Percentiles rank a stretch among this genome's conserved stretches.
Conservation (phyloP, 768 basidiomycete genomes). For the Kwoniella dendrophila region DNA sequence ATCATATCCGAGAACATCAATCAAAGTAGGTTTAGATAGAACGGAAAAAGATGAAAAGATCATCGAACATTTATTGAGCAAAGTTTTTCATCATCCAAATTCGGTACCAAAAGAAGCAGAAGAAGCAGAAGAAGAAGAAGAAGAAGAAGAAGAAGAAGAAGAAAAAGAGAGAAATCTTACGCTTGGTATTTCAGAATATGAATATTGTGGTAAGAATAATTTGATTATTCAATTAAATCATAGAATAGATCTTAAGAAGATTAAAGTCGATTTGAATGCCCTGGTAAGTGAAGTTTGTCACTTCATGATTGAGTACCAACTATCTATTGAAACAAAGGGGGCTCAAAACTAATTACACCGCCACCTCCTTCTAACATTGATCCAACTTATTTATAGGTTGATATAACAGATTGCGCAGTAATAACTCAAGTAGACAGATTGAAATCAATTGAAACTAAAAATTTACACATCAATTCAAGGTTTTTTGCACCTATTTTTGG, state of each 20-base stretch:
- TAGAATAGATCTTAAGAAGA: slow-evolving; percentile 9
- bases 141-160: neutral
- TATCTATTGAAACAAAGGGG: neutral
- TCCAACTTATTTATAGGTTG: neutral
- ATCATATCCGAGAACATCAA: neutral
- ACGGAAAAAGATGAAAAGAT: neutral
- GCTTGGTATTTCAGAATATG: slow-evolving; percentile 15
- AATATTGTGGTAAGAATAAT: slow-evolving; percentile 10
- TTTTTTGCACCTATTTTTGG: slow-evolving; percentile 35
- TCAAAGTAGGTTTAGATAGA: neutral
- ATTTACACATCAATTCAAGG: slow-evolving; percentile 26
- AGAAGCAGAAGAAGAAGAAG: neutral
- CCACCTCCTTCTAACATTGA: neutral
- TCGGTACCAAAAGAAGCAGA: neutral
- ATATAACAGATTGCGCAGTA: slow-evolving; percentile 1
- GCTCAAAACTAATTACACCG: neutral
- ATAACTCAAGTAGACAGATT: neutral
- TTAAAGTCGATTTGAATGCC: slow-evolving; percentile 23
- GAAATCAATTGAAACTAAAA: slow-evolving; percentile 4
- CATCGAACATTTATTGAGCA: too few species aligned
- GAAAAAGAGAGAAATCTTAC: neutral
- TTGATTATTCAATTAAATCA: slow-evolving; percentile 21
- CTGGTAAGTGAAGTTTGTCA: slow-evolving; percentile 30
- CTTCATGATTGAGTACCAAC: too few species aligned
- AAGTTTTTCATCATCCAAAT: too few species aligned